A percentile compares a stretch with the other conserved stretches of the same genome.
Conservation (phyloP, 2,329 filamentous ascomycete species). For the Arthroderma sp. region DNA sequence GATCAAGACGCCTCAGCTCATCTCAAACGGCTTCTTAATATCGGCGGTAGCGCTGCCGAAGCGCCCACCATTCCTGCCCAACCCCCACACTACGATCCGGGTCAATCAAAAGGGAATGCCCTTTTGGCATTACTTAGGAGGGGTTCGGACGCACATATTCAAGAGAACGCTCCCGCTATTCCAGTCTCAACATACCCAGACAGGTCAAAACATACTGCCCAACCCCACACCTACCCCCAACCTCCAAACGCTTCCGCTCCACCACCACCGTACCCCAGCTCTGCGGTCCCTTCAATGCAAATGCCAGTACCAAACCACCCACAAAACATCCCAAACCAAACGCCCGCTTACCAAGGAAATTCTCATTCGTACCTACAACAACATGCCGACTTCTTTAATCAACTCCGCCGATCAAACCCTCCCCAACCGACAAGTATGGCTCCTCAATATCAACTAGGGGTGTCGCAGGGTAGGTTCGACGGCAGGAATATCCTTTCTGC, state of each 20-base stretch:
- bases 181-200: constrained; percentile 7
- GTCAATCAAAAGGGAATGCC: constrained; percentile 33
- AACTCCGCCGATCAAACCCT: no score
- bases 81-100: constrained; percentile 3
- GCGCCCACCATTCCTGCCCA: constrained; percentile 2
- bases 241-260: background rate
- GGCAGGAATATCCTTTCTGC: no score
- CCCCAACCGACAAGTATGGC: background rate
- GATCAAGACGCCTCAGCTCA: constrained; percentile 36
- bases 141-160: constrained; percentile 20
- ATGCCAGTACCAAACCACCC: no score
- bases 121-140: constrained; percentile 44
- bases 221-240: constrained; percentile 1
- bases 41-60: constrained; percentile 18
- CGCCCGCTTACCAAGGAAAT: no score
- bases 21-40: constrained; percentile 37
- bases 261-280: no score
- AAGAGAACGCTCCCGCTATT: constrained; percentile 14
- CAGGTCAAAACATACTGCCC: background rate
- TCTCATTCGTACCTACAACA: no score
- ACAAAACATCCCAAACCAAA: no score
- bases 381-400: no score
- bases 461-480: no score
- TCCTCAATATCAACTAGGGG: background rate
- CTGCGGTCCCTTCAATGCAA: no score